phyloP scores from a whole-genome alignment of 2,329 filamentous ascomycete species.

The Dothideomycetes sp. region DNA sequence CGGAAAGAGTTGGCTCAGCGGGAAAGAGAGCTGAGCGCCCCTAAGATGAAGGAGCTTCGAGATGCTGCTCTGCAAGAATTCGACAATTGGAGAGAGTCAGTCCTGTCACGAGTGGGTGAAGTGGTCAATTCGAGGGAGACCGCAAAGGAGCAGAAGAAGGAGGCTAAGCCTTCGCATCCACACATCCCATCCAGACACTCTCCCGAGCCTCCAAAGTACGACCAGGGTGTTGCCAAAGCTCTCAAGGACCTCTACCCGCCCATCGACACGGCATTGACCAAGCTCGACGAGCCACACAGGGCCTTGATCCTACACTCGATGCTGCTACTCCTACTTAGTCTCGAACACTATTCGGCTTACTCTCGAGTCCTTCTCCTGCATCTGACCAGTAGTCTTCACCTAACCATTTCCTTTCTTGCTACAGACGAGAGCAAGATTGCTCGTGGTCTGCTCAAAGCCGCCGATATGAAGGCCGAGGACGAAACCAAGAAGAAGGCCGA shows the following conservation, averaged over 20 bases:
- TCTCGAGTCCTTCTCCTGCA: conserved; percentile 24
- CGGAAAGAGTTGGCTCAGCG: conserved; percentile 25
- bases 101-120: conserved; percentile 61
- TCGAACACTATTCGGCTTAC: conserved; percentile 27
- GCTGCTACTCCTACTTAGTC: conserved; percentile 25
- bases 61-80: conserved; percentile 60
- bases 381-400: conserved; percentile 22
- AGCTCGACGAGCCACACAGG: conserved; percentile 23
- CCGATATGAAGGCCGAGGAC: conserved; percentile 67
- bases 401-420: conserved; percentile 20
- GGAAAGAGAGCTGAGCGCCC: conserved; percentile 39
- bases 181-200: conserved; percentile 16
- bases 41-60: conserved; percentile 53
- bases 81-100: conserved; percentile 65
- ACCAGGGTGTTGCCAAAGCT: conserved; percentile 19
- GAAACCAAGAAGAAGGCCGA: conserved; percentile 64
- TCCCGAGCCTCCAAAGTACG: conserved; percentile 12
- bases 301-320: conserved; percentile 26
- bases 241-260: conserved; percentile 23
- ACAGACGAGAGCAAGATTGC: conserved; percentile 56
- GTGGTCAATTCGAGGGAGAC: conserved; percentile 36
- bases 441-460: conserved; percentile 60
- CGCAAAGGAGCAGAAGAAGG: conserved; percentile 22
- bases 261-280: conserved; percentile 24
- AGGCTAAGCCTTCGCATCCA: conserved; percentile 24